A percentile compares a stretch with the other conserved stretches of the same genome.
Evolutionary conservation across 2,329 filamentous ascomycete genomes (phyloP).

Genomic region (Aureobasidium sp.): DNA sequence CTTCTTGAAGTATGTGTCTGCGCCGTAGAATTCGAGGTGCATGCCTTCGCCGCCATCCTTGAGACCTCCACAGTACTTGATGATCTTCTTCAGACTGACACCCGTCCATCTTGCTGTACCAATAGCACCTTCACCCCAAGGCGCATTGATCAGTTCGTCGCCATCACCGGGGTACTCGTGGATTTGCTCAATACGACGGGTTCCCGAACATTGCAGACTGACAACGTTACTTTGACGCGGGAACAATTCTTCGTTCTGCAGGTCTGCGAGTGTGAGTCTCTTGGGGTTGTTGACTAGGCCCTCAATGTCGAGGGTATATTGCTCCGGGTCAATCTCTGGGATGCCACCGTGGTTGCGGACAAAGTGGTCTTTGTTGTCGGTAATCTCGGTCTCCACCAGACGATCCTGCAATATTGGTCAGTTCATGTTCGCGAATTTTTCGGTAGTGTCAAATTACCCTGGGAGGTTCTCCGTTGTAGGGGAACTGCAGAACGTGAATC

Average conservation of each 20-base stretch:
- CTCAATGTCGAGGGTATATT: slow-evolving; percentile 50
- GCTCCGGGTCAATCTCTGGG: slow-evolving; percentile 54
- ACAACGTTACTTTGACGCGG: slow-evolving; percentile 53
- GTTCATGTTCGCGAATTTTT: not conserved
- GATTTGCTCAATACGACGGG: slow-evolving; percentile 63
- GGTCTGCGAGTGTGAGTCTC: slow-evolving; percentile 50
- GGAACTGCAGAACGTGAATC: slow-evolving; percentile 43
- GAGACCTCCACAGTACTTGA: slow-evolving; percentile 63
- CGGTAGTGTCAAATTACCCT: slow-evolving; percentile 15
- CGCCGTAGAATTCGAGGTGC: slow-evolving; percentile 63
- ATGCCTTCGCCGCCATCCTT: slow-evolving; percentile 40
- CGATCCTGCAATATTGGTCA: slow-evolving; percentile 33
- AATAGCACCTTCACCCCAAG: slow-evolving; percentile 60
- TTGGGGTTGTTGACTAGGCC: slow-evolving; percentile 56
- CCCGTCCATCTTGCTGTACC: slow-evolving; percentile 58
- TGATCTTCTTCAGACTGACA: slow-evolving; percentile 60
- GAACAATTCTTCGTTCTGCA: slow-evolving; percentile 55
- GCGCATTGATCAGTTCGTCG: slow-evolving; percentile 30
- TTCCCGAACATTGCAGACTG: slow-evolving; percentile 63
- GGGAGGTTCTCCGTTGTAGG: slow-evolving; percentile 42
- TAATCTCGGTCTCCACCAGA: slow-evolving; percentile 53
- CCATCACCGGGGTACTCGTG: slow-evolving; percentile 58
- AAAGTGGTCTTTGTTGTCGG: slow-evolving; percentile 57
- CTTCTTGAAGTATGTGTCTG: slow-evolving; percentile 68
- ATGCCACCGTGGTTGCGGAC: slow-evolving; percentile 68